Percentiles rank a stretch among this genome's conserved stretches.
Evolutionary conservation across 192 early-diverging fungal species (phyloP).

Genomic region (Phycomyces blakesleeanus): DNA sequence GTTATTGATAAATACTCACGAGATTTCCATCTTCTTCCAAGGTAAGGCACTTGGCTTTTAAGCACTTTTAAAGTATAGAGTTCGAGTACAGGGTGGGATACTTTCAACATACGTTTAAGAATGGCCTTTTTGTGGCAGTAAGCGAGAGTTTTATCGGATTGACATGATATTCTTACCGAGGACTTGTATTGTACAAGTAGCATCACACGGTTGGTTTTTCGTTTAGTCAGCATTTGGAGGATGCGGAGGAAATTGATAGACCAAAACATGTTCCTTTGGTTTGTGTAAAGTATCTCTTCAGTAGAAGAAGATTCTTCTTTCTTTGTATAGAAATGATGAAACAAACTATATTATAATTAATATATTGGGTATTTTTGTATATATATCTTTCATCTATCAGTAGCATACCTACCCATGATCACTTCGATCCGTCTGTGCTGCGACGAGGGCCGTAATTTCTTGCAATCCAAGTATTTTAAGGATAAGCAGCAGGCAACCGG

Average conservation of each 20-base stretch:
- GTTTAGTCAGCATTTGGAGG: slow-evolving; percentile 76
- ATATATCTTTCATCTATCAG: background rate
- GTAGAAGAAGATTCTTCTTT: background rate
- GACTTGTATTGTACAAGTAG: slow-evolving; percentile 82
- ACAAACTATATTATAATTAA: slow-evolving; percentile 8
- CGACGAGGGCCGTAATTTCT: slow-evolving; percentile 40
- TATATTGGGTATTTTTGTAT: no score
- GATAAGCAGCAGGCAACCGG: slow-evolving; percentile 71
- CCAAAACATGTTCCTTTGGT: slow-evolving; percentile 61
- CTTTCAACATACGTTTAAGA: slow-evolving; percentile 70
- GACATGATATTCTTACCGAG: slow-evolving; percentile 30
- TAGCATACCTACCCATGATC: slow-evolving; percentile 39
- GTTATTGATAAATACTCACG: slow-evolving; percentile 31
- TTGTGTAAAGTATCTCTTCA: slow-evolving; percentile 7
- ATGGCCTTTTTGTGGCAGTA: slow-evolving; percentile 45
- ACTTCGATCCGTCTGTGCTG: slow-evolving; percentile 43
- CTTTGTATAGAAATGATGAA: background rate
- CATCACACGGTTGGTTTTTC: slow-evolving; percentile 70
- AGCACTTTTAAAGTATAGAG: slow-evolving; percentile 74
- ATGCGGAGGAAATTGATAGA: slow-evolving; percentile 72
- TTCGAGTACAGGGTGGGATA: slow-evolving; percentile 60
- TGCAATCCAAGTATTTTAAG: slow-evolving; percentile 81
- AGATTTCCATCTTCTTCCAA: slow-evolving; percentile 77
- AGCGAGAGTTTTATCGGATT: background rate
- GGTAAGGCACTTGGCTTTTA: slow-evolving; percentile 74